Base-by-base conservation (phyloP, 225 moss, liverwort and hornwort genomes). In the Anthoceros angustus region DNA sequence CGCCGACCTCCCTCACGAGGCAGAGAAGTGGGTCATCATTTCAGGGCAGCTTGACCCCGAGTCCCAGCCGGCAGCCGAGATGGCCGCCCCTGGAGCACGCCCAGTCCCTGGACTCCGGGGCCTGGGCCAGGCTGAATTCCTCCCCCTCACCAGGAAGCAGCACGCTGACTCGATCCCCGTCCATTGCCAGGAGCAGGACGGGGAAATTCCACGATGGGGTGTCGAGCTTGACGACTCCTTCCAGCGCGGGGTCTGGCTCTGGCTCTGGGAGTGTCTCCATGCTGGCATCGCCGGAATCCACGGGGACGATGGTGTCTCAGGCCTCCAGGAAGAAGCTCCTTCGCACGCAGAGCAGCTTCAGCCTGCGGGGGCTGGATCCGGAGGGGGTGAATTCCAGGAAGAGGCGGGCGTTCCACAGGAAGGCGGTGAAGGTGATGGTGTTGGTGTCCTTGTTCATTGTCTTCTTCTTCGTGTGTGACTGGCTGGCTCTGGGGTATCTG, bases 401-500 rank as follows among this genome's bases (percentile, higher is more conserved):
- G 67, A 68, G 24, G 38, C 64, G 70, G 55, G 41, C 21, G 55
- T 2, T 14, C n/a, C 80, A 70, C 42, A 69, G 63, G 43, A 77
- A 71, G 42, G 42, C 42, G 41, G 46, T 46, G 65, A 72, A 68
- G 49, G 46, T 46, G 20, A 42, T 66, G 26, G 41, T 70, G 66
- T 5, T 70, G 24, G 42, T 68, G 39, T 38, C 63, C 21, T 21
- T 72, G 1, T 15, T 77, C 41, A 64, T 80, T 25, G 11, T 64
- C 25, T 55, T 45, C 7, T 70, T 80, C 42, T 80, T 80, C 63
- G 16, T 70, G 43, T 10, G 77, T n/a, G 80, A 80, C 74, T 80
- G 80, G 74, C 65, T 74, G n/a, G 77, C 43, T 61, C 74, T 80
- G 40, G 70, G 25, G 0, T 70, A 72, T 39, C 42, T 80, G n/a